Percentiles rank a stretch among this genome's conserved stretches.
Conservation (phyloP, 176 grass and related monocot genomes). For the Oryza coarctata region DNA sequence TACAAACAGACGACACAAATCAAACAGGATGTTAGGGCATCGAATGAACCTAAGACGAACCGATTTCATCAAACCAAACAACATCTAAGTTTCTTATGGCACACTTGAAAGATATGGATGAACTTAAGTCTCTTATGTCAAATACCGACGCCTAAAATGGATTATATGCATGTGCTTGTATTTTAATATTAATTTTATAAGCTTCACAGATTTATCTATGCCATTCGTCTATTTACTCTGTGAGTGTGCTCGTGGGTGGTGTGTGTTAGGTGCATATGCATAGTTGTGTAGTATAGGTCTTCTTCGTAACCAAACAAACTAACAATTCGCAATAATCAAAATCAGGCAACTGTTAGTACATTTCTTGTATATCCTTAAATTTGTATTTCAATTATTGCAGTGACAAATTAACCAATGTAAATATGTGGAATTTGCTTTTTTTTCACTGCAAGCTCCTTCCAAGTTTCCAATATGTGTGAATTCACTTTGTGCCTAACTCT, state of each 20-base stretch:
- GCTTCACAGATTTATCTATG: too few species aligned
- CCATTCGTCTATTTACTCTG: too few species aligned
- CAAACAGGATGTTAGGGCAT: too few species aligned
- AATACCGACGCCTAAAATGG: too few species aligned
- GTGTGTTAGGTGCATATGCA: not conserved
- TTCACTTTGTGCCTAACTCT: constrained; percentile 7
- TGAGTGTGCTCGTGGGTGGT: not conserved
- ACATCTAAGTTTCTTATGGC: too few species aligned
- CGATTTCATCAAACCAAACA: too few species aligned
- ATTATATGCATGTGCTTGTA: too few species aligned
- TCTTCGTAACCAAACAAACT: too few species aligned
- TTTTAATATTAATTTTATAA: too few species aligned
- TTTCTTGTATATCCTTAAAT: not conserved
- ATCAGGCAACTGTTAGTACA: not conserved
- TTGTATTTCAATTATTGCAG: not conserved
- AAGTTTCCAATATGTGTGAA: not conserved
- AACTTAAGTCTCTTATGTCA: not conserved
- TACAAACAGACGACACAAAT: too few species aligned
- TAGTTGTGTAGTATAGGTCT: not conserved
- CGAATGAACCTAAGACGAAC: too few species aligned
- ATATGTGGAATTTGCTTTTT: not conserved
- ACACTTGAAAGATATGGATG: not conserved
- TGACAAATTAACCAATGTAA: not conserved
- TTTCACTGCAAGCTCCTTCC: too few species aligned
- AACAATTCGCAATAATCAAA: not conserved